These are phyloP conservation scores for Naganishia onofrii DNA, from an alignment of 768 basidiomycete genomes.

Conservation along the genomic window DNA sequence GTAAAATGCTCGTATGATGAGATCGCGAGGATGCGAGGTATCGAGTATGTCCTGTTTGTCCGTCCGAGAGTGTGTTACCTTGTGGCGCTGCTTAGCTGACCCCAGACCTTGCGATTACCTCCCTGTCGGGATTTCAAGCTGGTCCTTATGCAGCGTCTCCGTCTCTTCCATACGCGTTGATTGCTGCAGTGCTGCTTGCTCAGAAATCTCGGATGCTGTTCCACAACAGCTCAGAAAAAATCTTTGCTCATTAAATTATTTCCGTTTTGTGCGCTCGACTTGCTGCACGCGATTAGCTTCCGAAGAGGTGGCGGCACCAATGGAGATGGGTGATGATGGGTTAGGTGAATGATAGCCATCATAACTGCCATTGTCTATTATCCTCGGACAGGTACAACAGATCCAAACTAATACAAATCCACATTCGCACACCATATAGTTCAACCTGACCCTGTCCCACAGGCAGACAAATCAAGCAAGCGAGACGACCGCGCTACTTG, in stretches of 20 bases:
- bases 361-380: no score
- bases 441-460: background rate
- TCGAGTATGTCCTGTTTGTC: no score
- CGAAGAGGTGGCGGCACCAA: background rate
- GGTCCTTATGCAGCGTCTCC: no score
- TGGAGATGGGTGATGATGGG: no score
- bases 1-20: constrained; percentile 25
- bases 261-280: constrained; percentile 7
- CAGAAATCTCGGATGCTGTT: background rate
- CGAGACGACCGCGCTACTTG: constrained; percentile 26
- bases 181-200: background rate
- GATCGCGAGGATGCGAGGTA: no score
- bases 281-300: background rate
- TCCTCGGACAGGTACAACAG: constrained; percentile 2
- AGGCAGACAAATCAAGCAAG: no score
- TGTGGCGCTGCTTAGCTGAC: no score
- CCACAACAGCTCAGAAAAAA: background rate
- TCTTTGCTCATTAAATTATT: background rate
- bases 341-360: no score
- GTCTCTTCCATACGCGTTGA: background rate
- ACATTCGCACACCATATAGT: background rate
- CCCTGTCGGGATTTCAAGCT: no score
- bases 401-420: no score
- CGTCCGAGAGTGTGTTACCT: no score
- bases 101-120: no score